Evolutionary conservation across 805 yeast genomes (phyloP).

Genomic region (Wickerhamomyces queroliae): DNA sequence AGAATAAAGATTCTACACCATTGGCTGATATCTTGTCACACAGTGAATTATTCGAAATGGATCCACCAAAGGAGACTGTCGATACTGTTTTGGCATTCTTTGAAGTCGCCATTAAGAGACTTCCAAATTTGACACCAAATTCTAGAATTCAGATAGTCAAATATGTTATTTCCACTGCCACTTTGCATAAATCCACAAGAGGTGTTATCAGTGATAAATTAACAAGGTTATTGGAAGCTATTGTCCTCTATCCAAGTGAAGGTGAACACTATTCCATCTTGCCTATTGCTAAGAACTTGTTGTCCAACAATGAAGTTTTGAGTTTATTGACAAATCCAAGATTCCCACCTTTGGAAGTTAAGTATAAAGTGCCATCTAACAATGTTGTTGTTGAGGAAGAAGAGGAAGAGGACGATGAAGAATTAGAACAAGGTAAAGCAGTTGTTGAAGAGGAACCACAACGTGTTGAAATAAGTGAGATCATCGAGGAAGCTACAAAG

Average conservation of each 20-base stretch:
- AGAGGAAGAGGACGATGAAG: slow-evolving; percentile 22
- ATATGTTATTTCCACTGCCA: slow-evolving; percentile 33
- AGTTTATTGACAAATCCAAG: slow-evolving; percentile 70
- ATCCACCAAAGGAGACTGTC: slow-evolving; percentile 33
- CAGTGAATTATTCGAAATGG: slow-evolving; percentile 44
- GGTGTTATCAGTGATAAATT: slow-evolving; percentile 23
- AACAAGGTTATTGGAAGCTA: slow-evolving; percentile 38
- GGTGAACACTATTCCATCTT: slow-evolving; percentile 55
- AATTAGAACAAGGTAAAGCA: slow-evolving; percentile 6
- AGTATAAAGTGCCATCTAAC: slow-evolving; percentile 16
- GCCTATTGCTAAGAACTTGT: slow-evolving; percentile 58
- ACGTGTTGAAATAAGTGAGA: neutral
- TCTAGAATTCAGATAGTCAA: slow-evolving; percentile 54
- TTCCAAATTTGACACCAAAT: slow-evolving; percentile 50
- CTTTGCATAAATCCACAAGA: slow-evolving; percentile 23
- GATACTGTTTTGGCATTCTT: slow-evolving; percentile 36
- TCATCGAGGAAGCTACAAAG: slow-evolving; percentile 12
- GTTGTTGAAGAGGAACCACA: slow-evolving; percentile 5
- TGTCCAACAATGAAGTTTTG: slow-evolving; percentile 42
- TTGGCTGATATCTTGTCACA: slow-evolving; percentile 67
- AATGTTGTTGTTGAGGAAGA: slow-evolving; percentile 23
- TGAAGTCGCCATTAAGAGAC: slow-evolving; percentile 37
- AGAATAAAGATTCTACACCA: slow-evolving; percentile 38
- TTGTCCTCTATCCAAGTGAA: slow-evolving; percentile 65
- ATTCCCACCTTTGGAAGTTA: slow-evolving; percentile 42